These are phyloP conservation scores for Blastobotrys ciferrii DNA, from an alignment of 1,139 yeast species.

Conservation along the genomic window DNA sequence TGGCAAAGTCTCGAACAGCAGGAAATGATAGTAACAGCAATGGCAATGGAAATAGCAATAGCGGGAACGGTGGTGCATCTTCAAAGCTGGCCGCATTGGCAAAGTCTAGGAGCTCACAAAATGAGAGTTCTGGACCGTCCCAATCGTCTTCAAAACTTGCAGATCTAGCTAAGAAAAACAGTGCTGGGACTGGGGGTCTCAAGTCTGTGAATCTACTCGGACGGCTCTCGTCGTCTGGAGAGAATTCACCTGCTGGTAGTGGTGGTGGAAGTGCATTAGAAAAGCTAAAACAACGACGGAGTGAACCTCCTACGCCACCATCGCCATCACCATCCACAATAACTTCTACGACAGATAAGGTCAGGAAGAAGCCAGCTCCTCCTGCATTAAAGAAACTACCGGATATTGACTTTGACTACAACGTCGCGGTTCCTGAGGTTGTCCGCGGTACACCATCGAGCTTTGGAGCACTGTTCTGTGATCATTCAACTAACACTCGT, in stretches of 20 bases:
- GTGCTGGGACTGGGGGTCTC: background rate
- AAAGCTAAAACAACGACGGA: constrained; percentile 13
- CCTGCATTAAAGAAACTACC: constrained; percentile 7
- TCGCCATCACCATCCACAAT: constrained; percentile 9
- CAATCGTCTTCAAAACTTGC: constrained; percentile 34
- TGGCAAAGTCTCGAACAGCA: constrained; percentile 44
- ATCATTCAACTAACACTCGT: background rate
- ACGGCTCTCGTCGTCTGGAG: constrained; percentile 1
- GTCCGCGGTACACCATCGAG: constrained; percentile 14
- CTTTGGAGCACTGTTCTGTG: constrained; percentile 15
- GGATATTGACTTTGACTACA: constrained; percentile 11
- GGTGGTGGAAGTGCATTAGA: constrained; percentile 11
- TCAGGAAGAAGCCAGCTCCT: background rate
- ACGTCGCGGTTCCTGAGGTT: background rate
- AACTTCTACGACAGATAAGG: constrained; percentile 8
- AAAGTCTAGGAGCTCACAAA: background rate
- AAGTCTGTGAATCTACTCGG: constrained; percentile 5
- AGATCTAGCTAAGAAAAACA: constrained; percentile 27
- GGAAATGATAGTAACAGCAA: background rate
- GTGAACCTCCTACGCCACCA: background rate
- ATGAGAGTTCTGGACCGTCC: background rate
- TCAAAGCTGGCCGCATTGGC: constrained; percentile 10
- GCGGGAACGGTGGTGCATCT: background rate
- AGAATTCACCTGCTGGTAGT: background rate
- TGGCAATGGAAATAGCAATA: background rate